Conservation (phyloP, 1,139 yeast species). For the Saccharomyces hybrid region DNA sequence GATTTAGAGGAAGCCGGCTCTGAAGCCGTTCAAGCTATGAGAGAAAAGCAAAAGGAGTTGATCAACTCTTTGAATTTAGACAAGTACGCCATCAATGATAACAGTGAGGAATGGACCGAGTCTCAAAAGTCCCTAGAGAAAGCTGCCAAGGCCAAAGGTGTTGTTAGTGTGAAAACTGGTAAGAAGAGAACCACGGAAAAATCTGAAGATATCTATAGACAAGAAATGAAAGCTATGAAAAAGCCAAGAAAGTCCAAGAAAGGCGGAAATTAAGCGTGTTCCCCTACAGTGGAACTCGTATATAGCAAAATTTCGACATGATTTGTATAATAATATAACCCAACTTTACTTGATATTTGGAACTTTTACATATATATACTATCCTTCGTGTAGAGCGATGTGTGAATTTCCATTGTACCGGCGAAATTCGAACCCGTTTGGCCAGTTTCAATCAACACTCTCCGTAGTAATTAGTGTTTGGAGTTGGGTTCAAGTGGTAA, state of each 20-base stretch:
- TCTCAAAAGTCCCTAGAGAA: slow-evolving; percentile 46
- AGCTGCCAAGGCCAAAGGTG: slow-evolving; percentile 46
- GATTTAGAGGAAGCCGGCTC: slow-evolving; percentile 70
- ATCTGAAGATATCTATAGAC: slow-evolving; percentile 64
- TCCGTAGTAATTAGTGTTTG: not conserved
- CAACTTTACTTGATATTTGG: not conserved
- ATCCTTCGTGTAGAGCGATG: not conserved
- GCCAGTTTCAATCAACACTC: not conserved
- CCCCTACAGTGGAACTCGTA: not conserved
- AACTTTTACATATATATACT: not conserved
- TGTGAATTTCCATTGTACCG: not conserved
- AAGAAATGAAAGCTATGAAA: slow-evolving; percentile 60
- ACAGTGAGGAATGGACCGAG: slow-evolving; percentile 62
- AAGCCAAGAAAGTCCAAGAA: slow-evolving; percentile 43
- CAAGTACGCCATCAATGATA: slow-evolving; percentile 79
- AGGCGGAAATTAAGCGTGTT: slow-evolving; percentile 34
- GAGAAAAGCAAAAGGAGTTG: slow-evolving; percentile 75
- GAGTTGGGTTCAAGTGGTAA: not conserved
- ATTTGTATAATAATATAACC: not conserved
- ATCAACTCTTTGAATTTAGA: slow-evolving; percentile 79
- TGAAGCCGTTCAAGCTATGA: slow-evolving; percentile 63
- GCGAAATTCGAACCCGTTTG: not conserved
- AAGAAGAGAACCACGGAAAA: slow-evolving; percentile 55
- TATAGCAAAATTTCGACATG: not conserved
- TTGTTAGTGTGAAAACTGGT: slow-evolving; percentile 66